Base-by-base conservation (phyloP, 192 early-diverging fungal genomes). In the Linnemannia exigua region DNA sequence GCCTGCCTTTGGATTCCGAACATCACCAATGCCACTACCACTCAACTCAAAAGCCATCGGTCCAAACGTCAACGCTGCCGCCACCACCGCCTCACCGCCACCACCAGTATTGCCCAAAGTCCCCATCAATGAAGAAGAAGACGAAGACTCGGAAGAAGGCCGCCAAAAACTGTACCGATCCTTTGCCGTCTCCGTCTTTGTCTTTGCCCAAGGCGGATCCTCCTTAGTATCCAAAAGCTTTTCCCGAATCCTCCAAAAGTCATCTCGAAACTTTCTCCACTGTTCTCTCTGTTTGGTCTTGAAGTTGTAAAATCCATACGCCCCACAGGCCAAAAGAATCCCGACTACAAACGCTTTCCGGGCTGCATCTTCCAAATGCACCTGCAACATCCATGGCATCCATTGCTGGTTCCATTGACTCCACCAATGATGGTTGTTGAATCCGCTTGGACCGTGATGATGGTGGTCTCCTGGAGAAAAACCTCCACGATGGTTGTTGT, bases 341-440 rank as follows among this genome's bases (percentile, higher is more conserved):
- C 76, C 76, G 1, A 35, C 8, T 4, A 41, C 25, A 33, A 77
- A 77, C 31, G 68, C 25, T 14, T 50, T 33, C 15, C 41, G 44
- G 5, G 35, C 47, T 22, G 68, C 47, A 35, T 52, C 69, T 4
- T 50, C 15, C 1, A 68, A 69, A 20, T 70, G 47, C 3, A 70
- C n/a, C 36, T 70, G 67, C n/a, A 46, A 51, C 67, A 77, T 77
- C 77, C 77, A 72, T 0, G 66, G 67, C 22, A 48, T 25, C 48
- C 48, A 52, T 15, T 67, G 50, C 1, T 67, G 67, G 20, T 47
- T 41, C 47, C 67, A 47, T 15, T 47, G 31, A 68, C 25, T 75
- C 37, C 44, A 31, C 74, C 74, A 66, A 3, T 15, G 36, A 3
- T 15, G 36, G 36, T 44, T 75, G 58, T 72, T 63, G 25, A 75